Conservation (phyloP, 306 rosid species). For the Vigna reflexopilosa region DNA sequence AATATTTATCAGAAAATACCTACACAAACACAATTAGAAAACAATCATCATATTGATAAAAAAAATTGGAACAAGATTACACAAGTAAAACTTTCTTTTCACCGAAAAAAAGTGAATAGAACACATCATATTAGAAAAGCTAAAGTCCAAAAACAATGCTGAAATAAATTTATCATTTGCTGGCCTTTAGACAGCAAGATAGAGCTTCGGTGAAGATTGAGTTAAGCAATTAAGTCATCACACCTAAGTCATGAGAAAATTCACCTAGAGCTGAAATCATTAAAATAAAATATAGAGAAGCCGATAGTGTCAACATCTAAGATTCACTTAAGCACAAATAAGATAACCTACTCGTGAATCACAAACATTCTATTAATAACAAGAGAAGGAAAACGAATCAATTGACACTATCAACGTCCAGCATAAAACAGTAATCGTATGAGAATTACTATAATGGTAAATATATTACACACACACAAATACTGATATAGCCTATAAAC, state of each 20-base stretch:
- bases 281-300: constrained; percentile 44
- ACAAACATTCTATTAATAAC: constrained; percentile 6
- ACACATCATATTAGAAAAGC: constrained; percentile 1
- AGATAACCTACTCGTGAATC: constrained; percentile 30
- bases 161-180: constrained; percentile 31
- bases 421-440: constrained; percentile 10
- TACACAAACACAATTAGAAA: constrained; percentile 4
- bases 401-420: neutral
- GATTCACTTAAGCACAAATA: constrained; percentile 24
- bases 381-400: neutral
- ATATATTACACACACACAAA: neutral
- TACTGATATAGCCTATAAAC: constrained; percentile 29
- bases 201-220: constrained; percentile 34
- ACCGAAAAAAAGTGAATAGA: constrained; percentile 16
- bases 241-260: constrained; percentile 18
- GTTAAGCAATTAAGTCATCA: neutral
- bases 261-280: constrained; percentile 28
- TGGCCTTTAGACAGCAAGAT: constrained; percentile 32
- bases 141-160: constrained; percentile 21
- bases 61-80: constrained; percentile 11
- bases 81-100: constrained; percentile 9
- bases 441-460: neutral
- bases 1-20: constrained; percentile 17
- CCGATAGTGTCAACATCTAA: constrained; percentile 10
- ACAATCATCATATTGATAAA: constrained; percentile 24